Conservation (phyloP, 1,139 yeast species). For the Saccharomycopsis phalli region DNA sequence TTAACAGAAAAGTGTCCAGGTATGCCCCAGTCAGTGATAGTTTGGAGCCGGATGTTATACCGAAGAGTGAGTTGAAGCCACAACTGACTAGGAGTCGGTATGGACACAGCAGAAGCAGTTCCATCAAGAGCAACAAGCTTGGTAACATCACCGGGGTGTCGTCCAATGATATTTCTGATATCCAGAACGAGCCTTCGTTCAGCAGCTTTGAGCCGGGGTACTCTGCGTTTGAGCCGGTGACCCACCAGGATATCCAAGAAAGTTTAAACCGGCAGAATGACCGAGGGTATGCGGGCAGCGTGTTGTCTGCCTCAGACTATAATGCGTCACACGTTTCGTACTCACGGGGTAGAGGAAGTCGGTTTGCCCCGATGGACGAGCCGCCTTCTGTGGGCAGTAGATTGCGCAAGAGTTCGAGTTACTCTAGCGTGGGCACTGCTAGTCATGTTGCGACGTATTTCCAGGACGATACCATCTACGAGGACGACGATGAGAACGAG, state of each 20-base stretch:
- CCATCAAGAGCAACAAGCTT: slow-evolving; percentile 11
- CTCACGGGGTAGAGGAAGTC: slow-evolving; percentile 4
- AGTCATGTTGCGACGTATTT: slow-evolving; percentile 18
- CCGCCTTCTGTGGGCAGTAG: slow-evolving; percentile 7
- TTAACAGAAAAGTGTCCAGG: too few species aligned
- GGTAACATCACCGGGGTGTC: slow-evolving; percentile 5
- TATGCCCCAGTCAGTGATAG: too few species aligned
- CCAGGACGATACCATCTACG: slow-evolving; percentile 21
- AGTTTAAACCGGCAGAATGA: slow-evolving; percentile 7
- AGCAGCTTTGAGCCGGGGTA: slow-evolving; percentile 2
- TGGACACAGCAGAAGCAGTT: slow-evolving; percentile 4
- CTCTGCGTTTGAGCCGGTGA: slow-evolving; percentile 20
- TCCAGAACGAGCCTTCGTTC: slow-evolving; percentile 7
- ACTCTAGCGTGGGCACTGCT: slow-evolving; percentile 18
- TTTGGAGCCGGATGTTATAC: neutral
- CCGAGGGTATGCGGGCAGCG: slow-evolving; percentile 11
- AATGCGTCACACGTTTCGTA: slow-evolving; percentile 17
- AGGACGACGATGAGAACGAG: slow-evolving; percentile 24
- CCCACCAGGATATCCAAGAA: slow-evolving; percentile 19
- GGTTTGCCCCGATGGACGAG: slow-evolving; percentile 13
- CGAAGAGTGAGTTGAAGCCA: neutral
- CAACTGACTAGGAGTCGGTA: neutral
- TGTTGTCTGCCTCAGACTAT: slow-evolving; percentile 15
- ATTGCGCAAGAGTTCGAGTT: slow-evolving; percentile 15
- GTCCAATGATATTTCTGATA: slow-evolving; percentile 7